phyloP scores from a whole-genome alignment of 768 basidiomycete genomes.

The Tulasnella sp. region DNA sequence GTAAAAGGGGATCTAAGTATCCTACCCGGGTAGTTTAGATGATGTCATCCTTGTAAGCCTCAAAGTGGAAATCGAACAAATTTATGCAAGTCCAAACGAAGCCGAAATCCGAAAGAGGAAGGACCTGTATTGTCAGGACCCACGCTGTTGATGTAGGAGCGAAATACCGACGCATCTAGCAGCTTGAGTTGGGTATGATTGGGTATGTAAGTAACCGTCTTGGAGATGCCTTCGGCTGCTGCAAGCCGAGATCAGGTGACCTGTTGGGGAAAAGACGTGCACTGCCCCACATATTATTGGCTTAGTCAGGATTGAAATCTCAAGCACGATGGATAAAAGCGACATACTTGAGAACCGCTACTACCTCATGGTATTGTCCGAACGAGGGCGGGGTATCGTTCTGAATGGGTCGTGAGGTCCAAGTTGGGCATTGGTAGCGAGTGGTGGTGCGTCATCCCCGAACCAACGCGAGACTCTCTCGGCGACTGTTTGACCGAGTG shows the following conservation, averaged over 20 bases:
- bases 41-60: too few species aligned
- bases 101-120: too few species aligned
- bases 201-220: too few species aligned
- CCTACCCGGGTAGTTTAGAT: too few species aligned
- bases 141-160: too few species aligned
- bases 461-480: not conserved
- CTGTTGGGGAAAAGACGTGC: not conserved
- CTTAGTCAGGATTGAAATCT: not conserved
- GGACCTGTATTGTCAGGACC: too few species aligned
- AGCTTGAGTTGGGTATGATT: too few species aligned
- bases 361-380: not conserved
- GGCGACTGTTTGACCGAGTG: not conserved
- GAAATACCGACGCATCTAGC: too few species aligned
- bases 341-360: not conserved
- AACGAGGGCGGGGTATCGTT: not conserved
- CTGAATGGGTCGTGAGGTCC: not conserved
- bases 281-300: not conserved
- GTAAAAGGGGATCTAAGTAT: too few species aligned
- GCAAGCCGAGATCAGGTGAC: not conserved
- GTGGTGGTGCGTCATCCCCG: not conserved
- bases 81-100: too few species aligned
- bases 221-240: too few species aligned
- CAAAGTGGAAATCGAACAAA: too few species aligned
- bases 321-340: not conserved
- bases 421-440: not conserved